phyloP scores from a whole-genome alignment of 768 basidiomycete genomes.

The Dentipellis fragilis region DNA sequence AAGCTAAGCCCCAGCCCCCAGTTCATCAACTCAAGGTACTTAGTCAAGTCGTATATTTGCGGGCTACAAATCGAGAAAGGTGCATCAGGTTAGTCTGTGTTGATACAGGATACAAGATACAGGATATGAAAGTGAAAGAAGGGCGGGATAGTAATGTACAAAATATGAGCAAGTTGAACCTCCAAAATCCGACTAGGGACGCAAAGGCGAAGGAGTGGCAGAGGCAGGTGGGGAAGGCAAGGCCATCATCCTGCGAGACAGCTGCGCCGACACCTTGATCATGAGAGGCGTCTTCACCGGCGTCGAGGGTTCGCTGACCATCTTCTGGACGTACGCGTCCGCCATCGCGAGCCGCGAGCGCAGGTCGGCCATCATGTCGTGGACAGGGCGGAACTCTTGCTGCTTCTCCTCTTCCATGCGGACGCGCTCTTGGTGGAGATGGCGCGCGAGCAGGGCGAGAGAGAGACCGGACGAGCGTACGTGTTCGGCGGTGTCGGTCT shows the following conservation, averaged over 20 bases:
- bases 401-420: neutral
- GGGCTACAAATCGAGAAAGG: neutral
- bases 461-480: neutral
- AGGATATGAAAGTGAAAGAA: neutral
- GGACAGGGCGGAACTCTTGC: neutral
- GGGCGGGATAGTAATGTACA: neutral
- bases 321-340: slow-evolving; percentile 1
- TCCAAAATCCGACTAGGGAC: neutral
- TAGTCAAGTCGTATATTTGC: neutral
- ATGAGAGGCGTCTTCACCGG: neutral
- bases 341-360: neutral
- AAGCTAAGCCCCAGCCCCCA: too few species aligned
- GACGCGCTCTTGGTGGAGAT: neutral
- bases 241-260: neutral
- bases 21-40: too few species aligned
- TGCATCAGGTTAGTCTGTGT: too few species aligned
- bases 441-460: neutral
- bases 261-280: neutral
- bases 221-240: neutral
- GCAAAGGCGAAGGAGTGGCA: neutral
- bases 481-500: neutral
- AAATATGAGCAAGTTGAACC: neutral
- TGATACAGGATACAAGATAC: neutral
- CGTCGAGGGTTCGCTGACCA: neutral
- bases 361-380: neutral